phyloP scores from a whole-genome alignment of 768 basidiomycete genomes.

The Nevesoporus exiguus region DNA sequence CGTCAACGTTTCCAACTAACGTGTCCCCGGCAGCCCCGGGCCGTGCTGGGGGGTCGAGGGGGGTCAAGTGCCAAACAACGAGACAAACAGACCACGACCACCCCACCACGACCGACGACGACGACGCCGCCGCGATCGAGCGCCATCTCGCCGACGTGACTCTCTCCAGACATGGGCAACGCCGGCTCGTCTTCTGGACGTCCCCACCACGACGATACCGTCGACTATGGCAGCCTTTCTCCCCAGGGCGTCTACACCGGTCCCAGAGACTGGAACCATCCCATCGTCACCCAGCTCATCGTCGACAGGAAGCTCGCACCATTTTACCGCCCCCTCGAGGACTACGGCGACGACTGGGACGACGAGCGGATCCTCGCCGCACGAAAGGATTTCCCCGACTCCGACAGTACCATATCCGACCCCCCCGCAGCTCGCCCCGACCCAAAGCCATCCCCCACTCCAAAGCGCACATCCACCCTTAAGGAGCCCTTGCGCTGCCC shows the following conservation, averaged over 20 bases:
- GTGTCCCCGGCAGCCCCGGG: conserved; percentile 3
- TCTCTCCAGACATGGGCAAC: conserved; percentile 64
- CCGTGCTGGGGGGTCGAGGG: conserved; percentile 16
- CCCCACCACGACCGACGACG: not conserved
- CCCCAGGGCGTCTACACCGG: conserved; percentile 89
- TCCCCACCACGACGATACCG: conserved; percentile 73
- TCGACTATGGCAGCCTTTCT: conserved; percentile 76
- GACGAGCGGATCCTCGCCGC: conserved; percentile 83
- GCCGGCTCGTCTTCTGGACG: conserved; percentile 72
- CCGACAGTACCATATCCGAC: conserved; percentile 44
- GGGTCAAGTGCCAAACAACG: conserved; percentile 21
- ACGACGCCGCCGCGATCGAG: conserved; percentile 3
- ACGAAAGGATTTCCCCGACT: conserved; percentile 62
- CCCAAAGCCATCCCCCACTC: conserved; percentile 29
- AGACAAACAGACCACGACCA: conserved; percentile 15
- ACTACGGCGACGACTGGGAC: conserved; percentile 86
- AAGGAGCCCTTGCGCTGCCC: conserved; percentile 65
- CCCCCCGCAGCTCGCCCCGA: conserved; percentile 33
- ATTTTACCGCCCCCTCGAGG: conserved; percentile 94
- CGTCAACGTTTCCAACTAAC: conserved; percentile 1
- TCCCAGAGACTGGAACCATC: conserved; percentile 84
- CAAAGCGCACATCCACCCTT: conserved; percentile 51
- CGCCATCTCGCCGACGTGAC: not conserved
- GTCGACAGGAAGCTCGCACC: conserved; percentile 86
- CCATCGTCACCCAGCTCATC: conserved; percentile 84